A percentile compares a stretch with the other conserved stretches of the same genome.
These are phyloP conservation scores for Pleurozium schreberi DNA, from an alignment of 225 moss, liverwort and hornwort species.

Conservation along the genomic window DNA sequence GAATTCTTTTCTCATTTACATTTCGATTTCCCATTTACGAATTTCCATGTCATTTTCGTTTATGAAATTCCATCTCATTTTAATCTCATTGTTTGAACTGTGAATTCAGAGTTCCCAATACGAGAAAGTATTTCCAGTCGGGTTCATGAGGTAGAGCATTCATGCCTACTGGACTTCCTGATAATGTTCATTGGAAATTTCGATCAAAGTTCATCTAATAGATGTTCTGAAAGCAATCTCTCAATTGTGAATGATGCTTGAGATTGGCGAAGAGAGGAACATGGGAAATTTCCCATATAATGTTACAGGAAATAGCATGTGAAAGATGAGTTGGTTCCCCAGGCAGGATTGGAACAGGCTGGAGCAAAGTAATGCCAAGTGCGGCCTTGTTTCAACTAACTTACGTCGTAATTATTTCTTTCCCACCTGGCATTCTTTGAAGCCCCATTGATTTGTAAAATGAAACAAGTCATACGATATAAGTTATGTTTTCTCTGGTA, in stretches of 20 bases:
- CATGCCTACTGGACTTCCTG: not conserved
- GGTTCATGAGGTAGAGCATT: not conserved
- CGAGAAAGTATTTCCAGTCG: too few species aligned
- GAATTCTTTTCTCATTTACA: too few species aligned
- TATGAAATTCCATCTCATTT: not conserved
- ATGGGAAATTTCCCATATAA: not conserved
- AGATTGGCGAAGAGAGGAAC: not conserved
- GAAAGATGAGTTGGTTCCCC: not conserved
- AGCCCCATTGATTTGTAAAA: not conserved
- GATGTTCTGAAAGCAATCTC: not conserved
- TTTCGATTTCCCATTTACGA: too few species aligned
- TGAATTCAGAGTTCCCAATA: not conserved
- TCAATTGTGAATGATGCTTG: not conserved
- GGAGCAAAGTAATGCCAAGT: not conserved
- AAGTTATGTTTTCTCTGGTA: not conserved
- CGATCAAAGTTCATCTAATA: not conserved
- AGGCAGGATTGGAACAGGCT: not conserved
- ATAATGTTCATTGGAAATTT: not conserved
- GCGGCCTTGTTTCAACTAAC: not conserved
- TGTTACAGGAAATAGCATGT: not conserved
- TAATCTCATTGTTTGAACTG: not conserved
- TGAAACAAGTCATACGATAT: not conserved
- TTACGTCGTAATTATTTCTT: not conserved
- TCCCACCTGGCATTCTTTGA: not conserved
- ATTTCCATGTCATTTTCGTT: not conserved